Evolutionary conservation across 257 asterid genomes (phyloP).

Genomic region (Plectranthus barbatus): DNA sequence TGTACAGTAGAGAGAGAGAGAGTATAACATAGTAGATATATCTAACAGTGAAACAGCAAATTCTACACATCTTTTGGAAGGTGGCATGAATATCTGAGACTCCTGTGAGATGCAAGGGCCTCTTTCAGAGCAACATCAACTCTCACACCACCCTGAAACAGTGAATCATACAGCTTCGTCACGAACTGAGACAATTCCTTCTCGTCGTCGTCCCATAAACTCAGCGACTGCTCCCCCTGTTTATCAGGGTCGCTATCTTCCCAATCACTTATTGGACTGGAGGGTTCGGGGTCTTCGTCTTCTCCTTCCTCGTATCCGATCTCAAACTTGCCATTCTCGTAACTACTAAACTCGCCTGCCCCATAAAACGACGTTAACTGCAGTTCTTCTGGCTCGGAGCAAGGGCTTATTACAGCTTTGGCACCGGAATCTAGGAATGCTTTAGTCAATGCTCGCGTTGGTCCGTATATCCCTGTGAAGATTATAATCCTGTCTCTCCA

Average conservation of each 20-base stretch:
- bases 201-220: slow-evolving; percentile 83
- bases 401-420: slow-evolving; percentile 88
- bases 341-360: slow-evolving; percentile 59
- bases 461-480: slow-evolving; percentile 85
- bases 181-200: slow-evolving; percentile 76
- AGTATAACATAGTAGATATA: too few species aligned
- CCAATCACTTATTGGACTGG: slow-evolving; percentile 85
- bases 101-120: slow-evolving; percentile 57
- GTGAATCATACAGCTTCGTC: slow-evolving; percentile 53
- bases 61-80: slow-evolving; percentile 30
- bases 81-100: slow-evolving; percentile 68
- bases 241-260: slow-evolving; percentile 82
- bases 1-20: too few species aligned
- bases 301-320: slow-evolving; percentile 85
- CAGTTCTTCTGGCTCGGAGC: slow-evolving; percentile 78
- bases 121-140: slow-evolving; percentile 51
- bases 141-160: slow-evolving; percentile 68
- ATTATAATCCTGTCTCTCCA: slow-evolving; percentile 96
- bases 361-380: slow-evolving; percentile 64
- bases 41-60: background rate
- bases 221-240: slow-evolving; percentile 34
- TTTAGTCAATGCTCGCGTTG: slow-evolving; percentile 63
- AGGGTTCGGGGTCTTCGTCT: slow-evolving; percentile 62
- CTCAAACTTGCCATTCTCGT: slow-evolving; percentile 82
- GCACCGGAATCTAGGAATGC: slow-evolving; percentile 94